Conservation (phyloP, 2,329 filamentous ascomycete species). For the Alternaria rosae region DNA sequence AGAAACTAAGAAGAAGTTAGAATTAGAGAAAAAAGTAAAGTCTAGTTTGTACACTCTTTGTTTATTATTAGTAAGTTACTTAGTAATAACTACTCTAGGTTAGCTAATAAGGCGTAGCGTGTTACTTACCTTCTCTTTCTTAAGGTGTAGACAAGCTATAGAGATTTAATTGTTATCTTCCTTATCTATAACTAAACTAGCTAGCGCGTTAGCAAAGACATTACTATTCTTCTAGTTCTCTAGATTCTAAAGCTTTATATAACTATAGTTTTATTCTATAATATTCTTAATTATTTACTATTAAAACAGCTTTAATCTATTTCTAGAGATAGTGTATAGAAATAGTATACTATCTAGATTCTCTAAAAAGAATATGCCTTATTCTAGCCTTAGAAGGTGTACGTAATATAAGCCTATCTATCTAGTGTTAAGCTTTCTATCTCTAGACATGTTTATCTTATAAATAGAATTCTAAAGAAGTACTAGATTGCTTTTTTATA, state of each 20-base stretch:
- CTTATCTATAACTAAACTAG: background rate
- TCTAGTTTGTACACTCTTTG: background rate
- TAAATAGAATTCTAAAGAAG: no score
- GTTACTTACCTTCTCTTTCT: background rate
- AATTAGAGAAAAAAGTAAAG: background rate
- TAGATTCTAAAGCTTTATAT: background rate
- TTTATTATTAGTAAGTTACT: background rate
- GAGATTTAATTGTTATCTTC: background rate
- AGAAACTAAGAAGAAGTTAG: no score
- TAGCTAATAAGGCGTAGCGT: background rate
- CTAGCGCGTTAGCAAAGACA: rapidly evolving
- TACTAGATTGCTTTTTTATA: no score
- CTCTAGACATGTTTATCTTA: no score
- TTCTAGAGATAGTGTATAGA: background rate
- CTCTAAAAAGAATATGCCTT: background rate
- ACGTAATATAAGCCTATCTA: no score
- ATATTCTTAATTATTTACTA: background rate
- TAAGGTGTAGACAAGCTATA: background rate
- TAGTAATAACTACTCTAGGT: background rate
- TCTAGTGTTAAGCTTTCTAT: no score
- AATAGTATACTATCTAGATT: background rate
- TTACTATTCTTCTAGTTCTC: background rate
- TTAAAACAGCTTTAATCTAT: background rate
- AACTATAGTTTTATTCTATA: background rate
- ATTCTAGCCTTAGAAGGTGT: no score